phyloP scores from a whole-genome alignment of 2,329 filamentous ascomycete genomes.

The Helotiales sp. region DNA sequence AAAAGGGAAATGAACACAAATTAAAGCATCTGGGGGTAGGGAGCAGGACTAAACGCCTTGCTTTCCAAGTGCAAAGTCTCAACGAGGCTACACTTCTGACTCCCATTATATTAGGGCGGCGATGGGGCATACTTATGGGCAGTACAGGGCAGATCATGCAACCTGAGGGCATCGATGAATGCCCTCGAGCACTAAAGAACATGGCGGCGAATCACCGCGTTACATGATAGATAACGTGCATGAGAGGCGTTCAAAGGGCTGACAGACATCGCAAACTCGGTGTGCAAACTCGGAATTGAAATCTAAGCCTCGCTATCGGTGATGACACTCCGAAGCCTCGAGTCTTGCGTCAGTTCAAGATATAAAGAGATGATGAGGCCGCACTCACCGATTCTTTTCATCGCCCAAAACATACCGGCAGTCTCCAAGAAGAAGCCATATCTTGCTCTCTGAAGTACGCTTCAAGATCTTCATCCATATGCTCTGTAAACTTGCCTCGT shows the following conservation, averaged over 20 bases:
- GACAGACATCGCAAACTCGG: neutral
- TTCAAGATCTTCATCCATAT: too few relatives aligned
- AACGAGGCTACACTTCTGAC: neutral
- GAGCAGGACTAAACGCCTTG: neutral
- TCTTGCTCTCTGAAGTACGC: neutral
- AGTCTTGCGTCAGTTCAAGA: neutral
- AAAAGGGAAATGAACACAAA: neutral
- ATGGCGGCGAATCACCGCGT: neutral
- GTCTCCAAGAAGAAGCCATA: neutral
- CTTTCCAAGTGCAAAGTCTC: neutral
- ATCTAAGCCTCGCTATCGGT: neutral
- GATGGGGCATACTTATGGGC: neutral
- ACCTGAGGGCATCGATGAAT: neutral
- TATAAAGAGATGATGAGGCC: neutral
- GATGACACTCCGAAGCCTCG: neutral
- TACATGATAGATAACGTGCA: neutral
- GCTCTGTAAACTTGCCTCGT: neutral
- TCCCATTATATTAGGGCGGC: neutral
- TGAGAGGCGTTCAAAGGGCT: neutral
- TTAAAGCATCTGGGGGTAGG: neutral
- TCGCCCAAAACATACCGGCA: neutral
- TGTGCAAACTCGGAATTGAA: neutral
- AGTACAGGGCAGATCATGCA: neutral
- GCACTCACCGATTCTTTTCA: too few relatives aligned
- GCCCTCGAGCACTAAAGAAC: neutral